Base-by-base conservation (phyloP, 192 early-diverging fungal species). In the Linnemannia elongata region DNA sequence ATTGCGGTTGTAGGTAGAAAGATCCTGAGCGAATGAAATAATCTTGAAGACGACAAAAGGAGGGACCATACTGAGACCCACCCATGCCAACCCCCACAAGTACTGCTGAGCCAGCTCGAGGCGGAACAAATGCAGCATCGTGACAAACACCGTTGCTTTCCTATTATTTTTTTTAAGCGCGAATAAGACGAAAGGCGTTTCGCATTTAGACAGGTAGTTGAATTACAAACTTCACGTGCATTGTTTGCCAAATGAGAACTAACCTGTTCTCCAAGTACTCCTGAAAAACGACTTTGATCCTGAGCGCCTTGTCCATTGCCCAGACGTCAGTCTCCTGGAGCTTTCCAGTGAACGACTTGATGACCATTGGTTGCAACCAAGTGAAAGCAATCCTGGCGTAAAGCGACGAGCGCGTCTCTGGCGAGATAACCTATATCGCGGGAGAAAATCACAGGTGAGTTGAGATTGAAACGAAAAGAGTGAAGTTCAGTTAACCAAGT, bases 321-420 rank as follows among this genome's bases (percentile, higher is more conserved):
- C 85, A 87, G 33, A 87, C 85, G 69, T 87, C 85, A 1, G 79
- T 60, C 35, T 87, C 85, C 72, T 78, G 76, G 6, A 87, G 75
- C 47, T 77, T 87, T 33, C 63, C 80, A 1, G 1, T 68, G 76
- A 73, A 74, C 6, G 85, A 81, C 41, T 87, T 87, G 76, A 78
- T 77, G 18, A 87, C 85, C 85, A 87, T 87, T 12, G 85, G 75
- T 30, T 87, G 85, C 13, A 87, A 54, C 85, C 85, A 87, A 7
- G 85, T 87, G 68, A 87, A 87, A 2, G 85, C 85, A 42, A 87
- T 75, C 30, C 76, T 66, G 27, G 85, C 79, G 66, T 87, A 87
- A 20, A 87, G 45, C 4, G 85, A 87, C 6, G 85, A 87, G 17
- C 85, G 69, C 6, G 79, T 87, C 66, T 87, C 85, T 44, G 85